Conservation (phyloP, 2,329 filamentous ascomycete species). For the Spiromastix sp. region DNA sequence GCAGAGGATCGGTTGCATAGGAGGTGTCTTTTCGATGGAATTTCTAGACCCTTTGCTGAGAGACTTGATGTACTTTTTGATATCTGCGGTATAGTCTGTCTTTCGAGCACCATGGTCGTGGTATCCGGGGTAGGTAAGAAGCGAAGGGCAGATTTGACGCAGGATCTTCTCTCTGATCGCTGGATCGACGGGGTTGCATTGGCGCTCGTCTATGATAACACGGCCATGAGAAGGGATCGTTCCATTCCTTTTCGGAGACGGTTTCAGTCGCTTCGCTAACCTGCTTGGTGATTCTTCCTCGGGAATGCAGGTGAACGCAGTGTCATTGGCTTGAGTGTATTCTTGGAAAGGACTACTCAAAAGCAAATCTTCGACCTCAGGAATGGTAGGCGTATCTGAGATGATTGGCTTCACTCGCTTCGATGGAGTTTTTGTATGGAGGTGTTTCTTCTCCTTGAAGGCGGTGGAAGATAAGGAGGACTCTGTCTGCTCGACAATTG, state of each 20-base stretch:
- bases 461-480: constrained; percentile 62
- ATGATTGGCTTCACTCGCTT: constrained; percentile 34
- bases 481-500: constrained; percentile 92
- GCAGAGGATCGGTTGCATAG: constrained; percentile 53
- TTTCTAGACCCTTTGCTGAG: constrained; percentile 41
- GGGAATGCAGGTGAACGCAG: constrained; percentile 25
- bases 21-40: constrained; percentile 47
- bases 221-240: constrained; percentile 25
- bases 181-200: constrained; percentile 87
- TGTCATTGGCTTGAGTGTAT: constrained; percentile 44
- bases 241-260: constrained; percentile 13
- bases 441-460: constrained; percentile 45
- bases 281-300: constrained; percentile 29
- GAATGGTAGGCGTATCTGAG: constrained; percentile 19
- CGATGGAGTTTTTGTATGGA: constrained; percentile 67
- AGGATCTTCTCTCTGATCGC: constrained; percentile 64
- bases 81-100: constrained; percentile 60
- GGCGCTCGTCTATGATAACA: constrained; percentile 67
- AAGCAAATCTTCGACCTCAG: constrained; percentile 37
- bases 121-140: constrained; percentile 69
- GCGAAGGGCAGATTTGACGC: constrained; percentile 58
- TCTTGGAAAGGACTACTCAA: constrained; percentile 65
- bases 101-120: constrained; percentile 57
- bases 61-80: constrained; percentile 70
- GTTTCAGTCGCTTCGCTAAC: constrained; percentile 26